Percentiles rank a stretch among this genome's conserved stretches.
These are phyloP conservation scores for Cercospora zeae-maydis DNA, from an alignment of 2,329 filamentous ascomycete genomes.

Conservation along the genomic window DNA sequence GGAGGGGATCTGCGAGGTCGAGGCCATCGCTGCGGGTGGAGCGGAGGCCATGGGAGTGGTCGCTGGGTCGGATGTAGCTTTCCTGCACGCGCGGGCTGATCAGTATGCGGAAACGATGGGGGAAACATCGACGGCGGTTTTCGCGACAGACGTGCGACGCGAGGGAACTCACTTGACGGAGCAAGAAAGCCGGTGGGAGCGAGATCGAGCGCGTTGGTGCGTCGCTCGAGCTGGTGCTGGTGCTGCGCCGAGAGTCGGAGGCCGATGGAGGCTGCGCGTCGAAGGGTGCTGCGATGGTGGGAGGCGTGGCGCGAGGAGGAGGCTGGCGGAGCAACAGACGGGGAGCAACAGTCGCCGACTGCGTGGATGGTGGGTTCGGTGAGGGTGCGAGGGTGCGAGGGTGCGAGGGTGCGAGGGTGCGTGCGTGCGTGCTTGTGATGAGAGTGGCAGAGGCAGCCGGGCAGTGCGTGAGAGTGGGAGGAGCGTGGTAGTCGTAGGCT, in stretches of 20 bases:
- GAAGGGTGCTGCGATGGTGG: background rate
- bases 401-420: background rate
- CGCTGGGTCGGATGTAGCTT: constrained; percentile 31
- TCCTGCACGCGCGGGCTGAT: constrained; percentile 29
- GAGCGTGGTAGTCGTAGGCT: background rate
- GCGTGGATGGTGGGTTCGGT: background rate
- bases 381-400: background rate
- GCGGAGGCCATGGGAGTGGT: constrained; percentile 34
- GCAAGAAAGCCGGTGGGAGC: constrained; percentile 33
- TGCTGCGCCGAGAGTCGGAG: constrained; percentile 10
- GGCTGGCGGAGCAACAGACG: background rate
- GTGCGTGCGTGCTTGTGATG: background rate
- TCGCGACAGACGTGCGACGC: constrained; percentile 21
- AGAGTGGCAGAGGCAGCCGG: background rate
- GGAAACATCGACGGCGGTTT: constrained; percentile 11
- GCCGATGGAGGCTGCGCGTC: constrained; percentile 6
- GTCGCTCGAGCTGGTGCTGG: constrained; percentile 12
- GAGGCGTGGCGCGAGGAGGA: background rate
- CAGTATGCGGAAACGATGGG: constrained; percentile 19
- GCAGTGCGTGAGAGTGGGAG: background rate
- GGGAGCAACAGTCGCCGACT: background rate
- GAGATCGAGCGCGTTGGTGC: constrained; percentile 17
- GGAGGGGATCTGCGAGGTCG: constrained; percentile 33
- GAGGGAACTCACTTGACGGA: constrained; percentile 34
- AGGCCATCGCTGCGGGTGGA: constrained; percentile 34